A percentile compares a stretch with the other conserved stretches of the same genome.
These are phyloP conservation scores for Suillus lakei DNA, from an alignment of 768 basidiomycete genomes.

Conservation along the genomic window DNA sequence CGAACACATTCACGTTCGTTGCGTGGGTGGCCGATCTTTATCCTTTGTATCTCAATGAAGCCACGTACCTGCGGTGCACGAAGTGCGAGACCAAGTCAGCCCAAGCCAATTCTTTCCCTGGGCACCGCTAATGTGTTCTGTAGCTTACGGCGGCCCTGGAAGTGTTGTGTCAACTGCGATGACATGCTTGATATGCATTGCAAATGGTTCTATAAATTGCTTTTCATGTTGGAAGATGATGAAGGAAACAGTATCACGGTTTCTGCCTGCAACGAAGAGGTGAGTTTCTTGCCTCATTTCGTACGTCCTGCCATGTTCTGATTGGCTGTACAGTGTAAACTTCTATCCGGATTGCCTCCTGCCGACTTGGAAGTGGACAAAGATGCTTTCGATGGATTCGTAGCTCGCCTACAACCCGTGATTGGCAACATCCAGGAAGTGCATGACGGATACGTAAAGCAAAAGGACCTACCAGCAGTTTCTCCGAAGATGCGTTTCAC, in stretches of 20 bases:
- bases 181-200: conserved; percentile 58
- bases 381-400: conserved; percentile 41
- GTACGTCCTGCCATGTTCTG: background rate
- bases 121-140: background rate
- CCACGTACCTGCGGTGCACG: conserved; percentile 52
- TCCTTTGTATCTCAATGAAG: conserved; percentile 54
- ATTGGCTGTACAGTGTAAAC: background rate
- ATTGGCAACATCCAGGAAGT: conserved; percentile 52
- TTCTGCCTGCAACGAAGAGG: conserved; percentile 52
- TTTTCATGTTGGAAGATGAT: conserved; percentile 56
- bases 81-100: conserved; percentile 57
- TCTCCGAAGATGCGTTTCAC: conserved; percentile 32
- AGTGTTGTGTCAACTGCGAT: conserved; percentile 55
- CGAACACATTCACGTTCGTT: conserved; percentile 46
- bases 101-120: background rate
- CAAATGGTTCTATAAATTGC: conserved; percentile 52
- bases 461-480: conserved; percentile 24
- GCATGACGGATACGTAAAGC: conserved; percentile 35
- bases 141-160: conserved; percentile 49
- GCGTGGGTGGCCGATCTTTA: conserved; percentile 61
- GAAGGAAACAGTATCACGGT: conserved; percentile 46
- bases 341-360: conserved; percentile 23
- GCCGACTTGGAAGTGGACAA: conserved; percentile 47
- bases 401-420: conserved; percentile 46
- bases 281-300: conserved; percentile 20